phyloP scores from a whole-genome alignment of 768 basidiomycete genomes.

The Auricularia heimuer region DNA sequence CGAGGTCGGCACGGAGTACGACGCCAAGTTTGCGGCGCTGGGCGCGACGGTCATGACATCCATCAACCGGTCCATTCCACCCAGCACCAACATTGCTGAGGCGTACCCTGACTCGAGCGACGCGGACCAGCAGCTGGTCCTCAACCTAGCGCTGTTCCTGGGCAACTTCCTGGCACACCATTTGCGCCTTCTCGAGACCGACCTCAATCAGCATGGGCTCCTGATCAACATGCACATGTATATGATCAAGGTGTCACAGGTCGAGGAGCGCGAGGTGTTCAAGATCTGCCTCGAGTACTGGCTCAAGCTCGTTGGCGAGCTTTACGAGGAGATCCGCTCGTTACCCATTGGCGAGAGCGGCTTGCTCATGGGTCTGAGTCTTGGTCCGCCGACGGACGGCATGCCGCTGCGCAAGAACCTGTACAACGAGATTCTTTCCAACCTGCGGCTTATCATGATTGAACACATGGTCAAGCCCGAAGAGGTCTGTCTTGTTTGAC shows the following conservation, averaged over 20 bases:
- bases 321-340: slow-evolving; percentile 95
- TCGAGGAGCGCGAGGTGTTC: slow-evolving; percentile 98
- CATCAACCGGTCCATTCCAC: slow-evolving; percentile 93
- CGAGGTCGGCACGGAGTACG: slow-evolving; percentile 92
- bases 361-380: slow-evolving; percentile 78
- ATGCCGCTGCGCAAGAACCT: slow-evolving; percentile 86
- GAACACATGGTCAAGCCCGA: slow-evolving; percentile 99
- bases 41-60: slow-evolving; percentile 99
- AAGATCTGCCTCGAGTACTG: slow-evolving; percentile 99
- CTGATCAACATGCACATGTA: slow-evolving; percentile 94
- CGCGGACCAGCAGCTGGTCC: slow-evolving; percentile 90
- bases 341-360: slow-evolving; percentile 81
- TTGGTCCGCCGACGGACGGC: slow-evolving; percentile 61
- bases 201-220: slow-evolving; percentile 80
- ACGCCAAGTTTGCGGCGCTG: slow-evolving; percentile 93
- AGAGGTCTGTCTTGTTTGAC: slow-evolving; percentile 33
- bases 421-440: slow-evolving; percentile 90
- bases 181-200: slow-evolving; percentile 79
- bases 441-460: slow-evolving; percentile 89
- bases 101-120: slow-evolving; percentile 87
- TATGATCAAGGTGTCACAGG: slow-evolving; percentile 96
- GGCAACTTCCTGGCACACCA: slow-evolving; percentile 93
- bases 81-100: slow-evolving; percentile 86
- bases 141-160: slow-evolving; percentile 96
- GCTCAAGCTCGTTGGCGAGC: slow-evolving; percentile 87